Conservation (phyloP, 495 filamentous ascomycete species). For the Aspergillus avenaceus region DNA sequence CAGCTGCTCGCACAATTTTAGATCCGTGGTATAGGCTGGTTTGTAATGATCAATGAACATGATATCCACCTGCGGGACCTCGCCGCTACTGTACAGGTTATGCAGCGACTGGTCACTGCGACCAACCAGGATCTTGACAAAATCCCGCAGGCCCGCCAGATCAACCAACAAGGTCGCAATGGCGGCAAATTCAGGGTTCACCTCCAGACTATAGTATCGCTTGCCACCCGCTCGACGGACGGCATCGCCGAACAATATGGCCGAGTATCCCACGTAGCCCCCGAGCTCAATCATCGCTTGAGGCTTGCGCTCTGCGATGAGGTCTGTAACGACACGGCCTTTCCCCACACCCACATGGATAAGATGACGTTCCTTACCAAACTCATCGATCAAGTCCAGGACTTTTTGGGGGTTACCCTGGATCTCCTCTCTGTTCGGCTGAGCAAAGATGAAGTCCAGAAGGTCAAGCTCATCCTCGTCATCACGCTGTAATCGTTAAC, state of each 20-base stretch:
- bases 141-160: constrained; percentile 61
- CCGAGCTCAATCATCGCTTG: constrained; percentile 73
- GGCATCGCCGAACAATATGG: constrained; percentile 64
- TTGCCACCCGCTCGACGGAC: constrained; percentile 54
- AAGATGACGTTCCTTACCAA: constrained; percentile 57
- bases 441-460: constrained; percentile 61
- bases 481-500: constrained; percentile 32
- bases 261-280: constrained; percentile 78
- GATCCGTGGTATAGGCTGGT: constrained; percentile 61
- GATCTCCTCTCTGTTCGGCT: constrained; percentile 54
- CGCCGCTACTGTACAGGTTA: constrained; percentile 47
- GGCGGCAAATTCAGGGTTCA: constrained; percentile 63
- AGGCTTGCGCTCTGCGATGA: constrained; percentile 64
- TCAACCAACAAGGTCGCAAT: constrained; percentile 59
- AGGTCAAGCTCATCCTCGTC: constrained; percentile 72
- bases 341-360: constrained; percentile 79
- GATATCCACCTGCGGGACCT: constrained; percentile 56
- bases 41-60: constrained; percentile 77
- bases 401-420: constrained; percentile 60
- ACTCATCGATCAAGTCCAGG: constrained; percentile 69
- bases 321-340: constrained; percentile 58
- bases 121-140: constrained; percentile 65
- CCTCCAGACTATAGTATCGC: constrained; percentile 62
- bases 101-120: constrained; percentile 56
- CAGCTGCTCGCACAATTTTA: constrained; percentile 69